Conservation (phyloP, 306 rosid genomes). For the Begonia fuchsioides region DNA sequence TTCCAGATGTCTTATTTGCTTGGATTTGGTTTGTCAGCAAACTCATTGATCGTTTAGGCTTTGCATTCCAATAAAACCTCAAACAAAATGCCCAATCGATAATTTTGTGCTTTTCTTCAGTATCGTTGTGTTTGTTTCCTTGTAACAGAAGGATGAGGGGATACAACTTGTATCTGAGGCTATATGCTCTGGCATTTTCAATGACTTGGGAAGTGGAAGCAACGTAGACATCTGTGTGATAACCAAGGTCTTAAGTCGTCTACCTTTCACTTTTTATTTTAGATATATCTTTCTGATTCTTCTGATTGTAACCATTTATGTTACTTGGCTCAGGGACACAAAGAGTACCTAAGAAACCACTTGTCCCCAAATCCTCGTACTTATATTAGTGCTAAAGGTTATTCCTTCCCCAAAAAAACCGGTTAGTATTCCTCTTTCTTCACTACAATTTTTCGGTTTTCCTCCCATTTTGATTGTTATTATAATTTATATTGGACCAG, state of each 20-base stretch:
- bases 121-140: not conserved
- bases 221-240: constrained; percentile 88
- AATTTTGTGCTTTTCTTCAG: not conserved
- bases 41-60: too few relatives aligned
- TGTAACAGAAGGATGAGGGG: constrained; percentile 70
- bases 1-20: not conserved
- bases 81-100: too few relatives aligned
- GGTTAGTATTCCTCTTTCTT: constrained; percentile 30
- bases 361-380: constrained; percentile 81
- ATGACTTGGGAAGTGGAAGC: constrained; percentile 97
- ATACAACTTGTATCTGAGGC: constrained; percentile 63
- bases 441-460: too few relatives aligned
- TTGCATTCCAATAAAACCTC: too few relatives aligned
- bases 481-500: not conserved
- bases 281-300: too few relatives aligned
- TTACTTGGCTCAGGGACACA: constrained; percentile 49
- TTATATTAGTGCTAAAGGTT: constrained; percentile 49
- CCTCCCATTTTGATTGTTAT: too few relatives aligned
- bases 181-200: constrained; percentile 82
- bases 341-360: constrained; percentile 83
- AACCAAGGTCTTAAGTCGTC: constrained; percentile 57
- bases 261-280: too few relatives aligned
- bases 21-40: too few relatives aligned
- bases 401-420: constrained; percentile 56
- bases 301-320: not conserved